Percentiles rank a stretch among this genome's conserved stretches.
phyloP scores from a whole-genome alignment of 345 rosid genomes.

The Hibiscus syriacus region DNA sequence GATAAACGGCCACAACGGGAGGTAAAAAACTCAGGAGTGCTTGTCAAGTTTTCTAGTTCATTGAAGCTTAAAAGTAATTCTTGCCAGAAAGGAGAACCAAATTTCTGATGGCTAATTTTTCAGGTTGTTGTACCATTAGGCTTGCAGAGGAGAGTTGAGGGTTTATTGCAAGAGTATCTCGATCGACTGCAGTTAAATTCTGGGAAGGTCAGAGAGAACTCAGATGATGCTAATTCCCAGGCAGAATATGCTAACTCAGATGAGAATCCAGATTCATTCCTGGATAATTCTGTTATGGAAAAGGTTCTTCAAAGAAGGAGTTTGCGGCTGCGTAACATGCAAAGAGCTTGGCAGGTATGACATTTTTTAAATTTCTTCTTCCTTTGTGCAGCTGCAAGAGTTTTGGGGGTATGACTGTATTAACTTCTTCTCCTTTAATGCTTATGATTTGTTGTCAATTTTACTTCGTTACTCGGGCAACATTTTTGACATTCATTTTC shows the following conservation, averaged over 20 bases:
- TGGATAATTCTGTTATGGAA: conserved; percentile 92
- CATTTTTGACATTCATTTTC: neutral
- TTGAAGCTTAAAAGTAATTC: neutral
- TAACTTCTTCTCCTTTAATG: neutral
- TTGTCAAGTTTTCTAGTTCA: conserved; percentile 3
- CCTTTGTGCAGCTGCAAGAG: conserved; percentile 36
- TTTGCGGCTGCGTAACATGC: conserved; percentile 87
- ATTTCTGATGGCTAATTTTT: conserved; percentile 10
- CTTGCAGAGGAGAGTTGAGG: conserved; percentile 91
- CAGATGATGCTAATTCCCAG: conserved; percentile 30
- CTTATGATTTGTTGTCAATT: neutral
- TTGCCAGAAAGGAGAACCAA: conserved; percentile 1
- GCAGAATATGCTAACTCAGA: conserved; percentile 37
- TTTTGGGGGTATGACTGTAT: conserved; percentile 22
- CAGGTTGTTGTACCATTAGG: conserved; percentile 85
- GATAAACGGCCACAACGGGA: conserved; percentile 98
- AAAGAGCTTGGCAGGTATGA: conserved; percentile 83
- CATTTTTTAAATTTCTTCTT: neutral
- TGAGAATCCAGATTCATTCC: conserved; percentile 45
- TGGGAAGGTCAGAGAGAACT: conserved; percentile 30
- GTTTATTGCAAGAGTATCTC: conserved; percentile 87
- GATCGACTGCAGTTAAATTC: conserved; percentile 60
- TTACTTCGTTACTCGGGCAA: neutral
- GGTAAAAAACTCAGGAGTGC: conserved; percentile 38
- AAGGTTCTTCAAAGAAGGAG: conserved; percentile 91